Base-by-base conservation (phyloP, 2,329 filamentous ascomycete species). In the Coniochaeta ligniaria region DNA sequence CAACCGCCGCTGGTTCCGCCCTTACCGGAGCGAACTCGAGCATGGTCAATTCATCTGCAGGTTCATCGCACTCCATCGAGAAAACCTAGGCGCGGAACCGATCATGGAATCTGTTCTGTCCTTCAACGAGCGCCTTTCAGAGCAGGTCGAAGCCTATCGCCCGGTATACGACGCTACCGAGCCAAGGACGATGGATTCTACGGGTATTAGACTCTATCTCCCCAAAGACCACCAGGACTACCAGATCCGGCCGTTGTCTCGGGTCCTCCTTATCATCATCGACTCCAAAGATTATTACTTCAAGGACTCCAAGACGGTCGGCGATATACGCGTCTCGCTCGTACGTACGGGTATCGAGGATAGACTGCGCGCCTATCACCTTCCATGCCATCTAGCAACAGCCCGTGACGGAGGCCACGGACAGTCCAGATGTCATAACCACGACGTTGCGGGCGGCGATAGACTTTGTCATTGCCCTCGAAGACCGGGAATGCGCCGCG, bases 1-100 rank as follows among this genome's bases (percentile, higher is more conserved):
- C 52, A 57, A 62, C 47, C 43, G 59, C n/a, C 61, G 61, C 33
- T 62, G 59, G 59, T 62, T 62, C 59, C 59, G 55, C 35, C 61
- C 61, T 31, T 60, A 62, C 59, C 43, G 35, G 33, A 60, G 59
- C 59, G 61, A 62, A 59, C 57, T 62, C 20, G 57, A 62, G 52
- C 36, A 55, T 43, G 33, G 43, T 31, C 61, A 55, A 22, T 62
- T 60, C 47, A 38, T 62, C 22, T 60, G 59, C 55, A 62, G 60
- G 55, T 54, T 60, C 20, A 60, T 62, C 43, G 61, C 31, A 43
- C 60, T 54, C 26, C 47, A 41, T 52, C 22, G 2, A 26, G 43
- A 47, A 12, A 47, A 47, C 43, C 4, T 47, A 17, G 43, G 43
- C 43, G 43, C 22, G 22, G 47, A 52, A 52, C 47, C 47, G 47